Percentiles rank a stretch among this genome's conserved stretches.
Conservation (phyloP, 2,329 filamentous ascomycete species). For the Arthroderma sp. region DNA sequence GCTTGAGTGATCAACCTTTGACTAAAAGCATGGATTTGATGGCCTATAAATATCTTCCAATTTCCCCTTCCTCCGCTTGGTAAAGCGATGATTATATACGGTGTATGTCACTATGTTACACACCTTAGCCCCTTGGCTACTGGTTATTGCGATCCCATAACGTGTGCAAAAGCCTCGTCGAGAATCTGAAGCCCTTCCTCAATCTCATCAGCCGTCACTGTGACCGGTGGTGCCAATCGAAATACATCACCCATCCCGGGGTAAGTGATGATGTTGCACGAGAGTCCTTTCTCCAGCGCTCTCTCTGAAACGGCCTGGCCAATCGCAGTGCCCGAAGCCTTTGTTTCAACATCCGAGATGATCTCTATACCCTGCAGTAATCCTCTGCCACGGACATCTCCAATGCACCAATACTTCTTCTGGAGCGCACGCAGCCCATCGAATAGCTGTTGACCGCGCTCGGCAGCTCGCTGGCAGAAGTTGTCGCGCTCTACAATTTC, state of each 20-base stretch:
- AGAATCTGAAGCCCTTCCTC: constrained; percentile 41
- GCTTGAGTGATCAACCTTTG: too few species aligned
- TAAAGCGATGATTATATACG: too few species aligned
- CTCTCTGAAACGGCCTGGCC: constrained; percentile 35
- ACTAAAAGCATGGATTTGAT: too few species aligned
- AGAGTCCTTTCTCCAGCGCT: constrained; percentile 41
- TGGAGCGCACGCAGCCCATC: constrained; percentile 35
- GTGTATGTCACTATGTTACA: too few species aligned
- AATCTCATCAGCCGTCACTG: constrained; percentile 39
- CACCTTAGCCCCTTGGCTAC: too few species aligned
- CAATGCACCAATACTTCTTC: constrained; percentile 46
- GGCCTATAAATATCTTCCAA: too few species aligned
- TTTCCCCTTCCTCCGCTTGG: too few species aligned
- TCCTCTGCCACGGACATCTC: constrained; percentile 47
- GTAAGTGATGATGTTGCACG: constrained; percentile 11
- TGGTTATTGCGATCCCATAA: too few species aligned
- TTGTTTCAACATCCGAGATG: constrained; percentile 37
- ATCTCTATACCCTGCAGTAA: constrained; percentile 48
- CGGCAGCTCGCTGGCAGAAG: constrained; percentile 34
- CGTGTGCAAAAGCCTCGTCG: constrained; percentile 38
- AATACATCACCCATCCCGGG: constrained; percentile 43
- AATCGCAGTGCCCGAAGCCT: constrained; percentile 35
- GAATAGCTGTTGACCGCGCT: constrained; percentile 35
- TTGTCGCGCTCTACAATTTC: constrained; percentile 47
- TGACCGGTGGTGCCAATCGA: constrained; percentile 48